A percentile compares a stretch with the other conserved stretches of the same genome.
Evolutionary conservation across 345 rosid genomes (phyloP).

Genomic region (Salix arbutifolia): DNA sequence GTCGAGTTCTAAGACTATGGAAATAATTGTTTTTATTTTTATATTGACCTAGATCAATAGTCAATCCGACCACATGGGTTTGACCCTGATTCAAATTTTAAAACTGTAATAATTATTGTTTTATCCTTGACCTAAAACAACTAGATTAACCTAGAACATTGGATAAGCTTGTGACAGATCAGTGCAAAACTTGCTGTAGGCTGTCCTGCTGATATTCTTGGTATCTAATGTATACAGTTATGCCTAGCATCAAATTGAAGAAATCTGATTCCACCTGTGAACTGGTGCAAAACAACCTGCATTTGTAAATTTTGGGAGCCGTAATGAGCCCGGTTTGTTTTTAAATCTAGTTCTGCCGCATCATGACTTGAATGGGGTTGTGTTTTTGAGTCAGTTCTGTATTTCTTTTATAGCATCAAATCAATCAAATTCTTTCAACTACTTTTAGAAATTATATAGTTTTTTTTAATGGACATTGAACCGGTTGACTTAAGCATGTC

Average conservation of each 20-base stretch:
- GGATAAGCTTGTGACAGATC: background rate
- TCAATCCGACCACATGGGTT: no score
- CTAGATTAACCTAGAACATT: no score
- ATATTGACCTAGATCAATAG: no score
- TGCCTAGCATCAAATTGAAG: conserved; percentile 12
- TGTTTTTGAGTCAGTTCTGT: background rate
- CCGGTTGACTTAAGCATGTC: no score
- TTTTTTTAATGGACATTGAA: background rate
- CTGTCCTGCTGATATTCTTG: conserved; percentile 1
- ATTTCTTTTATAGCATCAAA: background rate
- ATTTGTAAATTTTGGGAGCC: background rate
- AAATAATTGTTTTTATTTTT: no score
- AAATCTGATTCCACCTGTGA: conserved; percentile 9
- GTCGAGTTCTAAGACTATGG: no score
- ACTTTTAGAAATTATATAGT: no score
- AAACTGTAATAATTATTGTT: no score
- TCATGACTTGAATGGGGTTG: background rate
- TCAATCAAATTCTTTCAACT: background rate
- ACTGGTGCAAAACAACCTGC: background rate
- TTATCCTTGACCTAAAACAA: no score
- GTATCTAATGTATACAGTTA: background rate
- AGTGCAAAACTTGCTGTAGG: background rate
- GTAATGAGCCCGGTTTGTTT: background rate
- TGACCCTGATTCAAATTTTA: no score
- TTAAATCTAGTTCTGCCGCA: background rate